phyloP scores from a whole-genome alignment of 805 yeast species.

The Tetrapisispora fleetii region DNA sequence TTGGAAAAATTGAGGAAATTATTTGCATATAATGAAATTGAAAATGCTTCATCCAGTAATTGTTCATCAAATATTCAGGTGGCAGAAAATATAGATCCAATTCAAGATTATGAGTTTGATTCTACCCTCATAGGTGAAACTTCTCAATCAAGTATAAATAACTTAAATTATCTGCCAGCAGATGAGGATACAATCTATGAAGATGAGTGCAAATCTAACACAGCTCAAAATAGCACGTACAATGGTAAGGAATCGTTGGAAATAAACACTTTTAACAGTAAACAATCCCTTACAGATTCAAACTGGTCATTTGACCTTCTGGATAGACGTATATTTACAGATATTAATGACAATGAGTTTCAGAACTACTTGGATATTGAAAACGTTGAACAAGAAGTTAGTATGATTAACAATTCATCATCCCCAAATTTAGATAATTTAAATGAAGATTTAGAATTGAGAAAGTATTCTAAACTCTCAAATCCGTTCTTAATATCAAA shows the following conservation, averaged over 20 bases:
- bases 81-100: too few species aligned
- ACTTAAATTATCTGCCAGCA: too few species aligned
- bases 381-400: background rate
- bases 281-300: background rate
- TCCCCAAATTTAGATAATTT: background rate
- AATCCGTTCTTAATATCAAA: conserved; percentile 4
- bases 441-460: conserved; percentile 1
- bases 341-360: background rate
- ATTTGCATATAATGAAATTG: too few species aligned
- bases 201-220: background rate
- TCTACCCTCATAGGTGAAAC: too few species aligned
- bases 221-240: background rate
- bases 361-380: background rate
- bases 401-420: background rate
- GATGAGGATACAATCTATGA: too few species aligned
- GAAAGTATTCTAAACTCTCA: background rate
- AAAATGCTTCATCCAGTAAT: too few species aligned
- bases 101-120: too few species aligned
- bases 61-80: too few species aligned
- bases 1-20: too few species aligned
- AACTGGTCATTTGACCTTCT: background rate
- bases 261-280: too few species aligned
- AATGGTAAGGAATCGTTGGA: background rate
- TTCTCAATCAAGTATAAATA: too few species aligned
- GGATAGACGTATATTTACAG: background rate